Percentiles rank a stretch among this genome's conserved stretches.
Conservation (phyloP, 164 flowering plant genomes). For the Aristolochia contorta region DNA sequence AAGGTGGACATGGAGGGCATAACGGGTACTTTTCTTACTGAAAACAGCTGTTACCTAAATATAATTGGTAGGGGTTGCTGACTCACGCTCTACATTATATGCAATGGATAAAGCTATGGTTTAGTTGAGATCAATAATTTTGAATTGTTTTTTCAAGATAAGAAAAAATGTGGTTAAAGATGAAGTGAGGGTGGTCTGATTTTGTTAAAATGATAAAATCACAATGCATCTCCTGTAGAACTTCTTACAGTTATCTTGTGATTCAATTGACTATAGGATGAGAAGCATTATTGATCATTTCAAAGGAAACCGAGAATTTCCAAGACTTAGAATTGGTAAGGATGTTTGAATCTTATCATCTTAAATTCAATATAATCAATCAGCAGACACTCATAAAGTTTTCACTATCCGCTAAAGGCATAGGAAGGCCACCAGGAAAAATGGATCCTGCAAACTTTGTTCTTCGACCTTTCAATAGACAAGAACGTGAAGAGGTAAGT, state of each 20-base stretch:
- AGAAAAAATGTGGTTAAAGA: too few species aligned
- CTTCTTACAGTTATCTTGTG: too few species aligned
- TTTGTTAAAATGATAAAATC: too few species aligned
- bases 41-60: too few species aligned
- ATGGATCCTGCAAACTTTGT: slow-evolving; percentile 71
- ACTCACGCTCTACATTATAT: neutral
- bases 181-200: too few species aligned
- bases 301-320: slow-evolving; percentile 74
- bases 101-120: neutral
- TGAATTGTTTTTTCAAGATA: too few species aligned
- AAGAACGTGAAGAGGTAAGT: slow-evolving; percentile 77
- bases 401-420: slow-evolving; percentile 35
- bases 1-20: slow-evolving; percentile 99
- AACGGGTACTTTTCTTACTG: slow-evolving; percentile 53
- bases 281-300: slow-evolving; percentile 70
- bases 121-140: too few species aligned
- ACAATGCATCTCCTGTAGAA: too few species aligned
- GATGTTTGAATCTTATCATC: neutral
- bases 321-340: slow-evolving; percentile 80
- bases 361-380: too few species aligned
- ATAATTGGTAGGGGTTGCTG: too few species aligned
- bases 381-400: too few species aligned
- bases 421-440: slow-evolving; percentile 94
- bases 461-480: slow-evolving; percentile 59
- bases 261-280: slow-evolving; percentile 44